Base-by-base conservation (phyloP, 805 yeast species). In the Maudiozyma bulderi region DNA sequence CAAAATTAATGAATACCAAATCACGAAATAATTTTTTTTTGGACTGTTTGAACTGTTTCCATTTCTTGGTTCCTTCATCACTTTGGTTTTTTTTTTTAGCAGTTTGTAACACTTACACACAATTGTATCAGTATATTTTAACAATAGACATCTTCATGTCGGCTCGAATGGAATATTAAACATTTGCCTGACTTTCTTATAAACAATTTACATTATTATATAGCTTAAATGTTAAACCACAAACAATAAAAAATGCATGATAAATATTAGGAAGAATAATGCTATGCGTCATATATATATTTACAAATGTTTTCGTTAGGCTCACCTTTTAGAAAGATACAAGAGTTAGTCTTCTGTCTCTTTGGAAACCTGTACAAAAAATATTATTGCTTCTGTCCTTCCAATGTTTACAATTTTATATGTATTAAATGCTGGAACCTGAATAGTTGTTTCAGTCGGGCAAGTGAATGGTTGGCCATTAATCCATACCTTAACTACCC, bases 361-460 rank as follows among this genome's bases (percentile, higher is more conserved):
- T 35, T 35, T 9, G 20, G 30, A 15, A 11, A 81, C 73, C 59
- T 88, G 95, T 1, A 84, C 88, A 58, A 86, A 87, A 62, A 84
- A 87, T 60, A 89, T 57, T 47, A 75, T 74, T 0, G 84, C 87
- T 32, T 72, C 73, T 14, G 67, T 69, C 31, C 72, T 67, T 0
- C 87, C 83, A 40, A 72, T 72, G 60, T 86, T 86, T 44, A 73
- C 74, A 54, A 88, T 73, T 14, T 82, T 78, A 64, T 86, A 87
- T 40, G 74, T 73, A 58, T 84, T 85, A 6, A 82, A 82, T 70
- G 83, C 76, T 1, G 96, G 96, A 6, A 89, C 74, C 57, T 83
- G 85, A 57, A 88, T 81, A 3, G 91, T 76, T 46, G 95, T 83
- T 0, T 95, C 95, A 48, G 74, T 70, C 0, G 77, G 72, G 9